Percentiles rank a stretch among this genome's conserved stretches.
phyloP scores from a whole-genome alignment of 768 basidiomycete species.

The Collybiopsis confluens region DNA sequence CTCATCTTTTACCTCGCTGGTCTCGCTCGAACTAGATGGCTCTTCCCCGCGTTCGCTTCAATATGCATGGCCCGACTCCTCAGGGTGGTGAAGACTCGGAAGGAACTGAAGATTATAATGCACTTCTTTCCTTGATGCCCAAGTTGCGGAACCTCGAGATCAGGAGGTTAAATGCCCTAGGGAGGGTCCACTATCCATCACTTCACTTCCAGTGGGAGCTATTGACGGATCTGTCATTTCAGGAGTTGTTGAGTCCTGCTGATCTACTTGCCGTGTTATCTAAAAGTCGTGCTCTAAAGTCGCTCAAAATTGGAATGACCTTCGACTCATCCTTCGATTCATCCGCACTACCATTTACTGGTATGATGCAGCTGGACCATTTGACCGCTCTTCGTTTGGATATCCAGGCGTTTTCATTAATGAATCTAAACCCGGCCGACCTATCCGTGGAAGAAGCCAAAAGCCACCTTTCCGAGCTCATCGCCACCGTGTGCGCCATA shows the following conservation, averaged over 20 bases:
- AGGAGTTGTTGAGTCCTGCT: not conserved
- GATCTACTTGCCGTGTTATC: not conserved
- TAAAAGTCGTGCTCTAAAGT: not conserved
- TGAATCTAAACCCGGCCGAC: not conserved
- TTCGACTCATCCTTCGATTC: not conserved
- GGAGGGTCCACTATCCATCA: not conserved
- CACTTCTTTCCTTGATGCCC: not conserved
- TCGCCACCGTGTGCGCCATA: too few relatives aligned
- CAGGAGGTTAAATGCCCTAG: not conserved
- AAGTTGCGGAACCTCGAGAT: not conserved
- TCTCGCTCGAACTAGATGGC: too few relatives aligned
- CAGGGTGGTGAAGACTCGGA: too few relatives aligned
- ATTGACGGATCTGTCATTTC: not conserved
- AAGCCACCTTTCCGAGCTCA: too few relatives aligned
- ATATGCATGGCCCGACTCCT: too few relatives aligned
- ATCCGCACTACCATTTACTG: not conserved
- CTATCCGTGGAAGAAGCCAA: not conserved
- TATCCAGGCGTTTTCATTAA: not conserved
- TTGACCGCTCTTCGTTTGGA: not conserved
- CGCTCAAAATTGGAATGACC: not conserved
- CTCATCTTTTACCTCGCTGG: too few relatives aligned
- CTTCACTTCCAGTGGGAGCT: not conserved
- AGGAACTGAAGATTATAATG: too few relatives aligned
- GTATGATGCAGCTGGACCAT: not conserved
- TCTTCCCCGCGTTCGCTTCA: too few relatives aligned